phyloP scores from a whole-genome alignment of 345 rosid species.

The Jatropha curcas region DNA sequence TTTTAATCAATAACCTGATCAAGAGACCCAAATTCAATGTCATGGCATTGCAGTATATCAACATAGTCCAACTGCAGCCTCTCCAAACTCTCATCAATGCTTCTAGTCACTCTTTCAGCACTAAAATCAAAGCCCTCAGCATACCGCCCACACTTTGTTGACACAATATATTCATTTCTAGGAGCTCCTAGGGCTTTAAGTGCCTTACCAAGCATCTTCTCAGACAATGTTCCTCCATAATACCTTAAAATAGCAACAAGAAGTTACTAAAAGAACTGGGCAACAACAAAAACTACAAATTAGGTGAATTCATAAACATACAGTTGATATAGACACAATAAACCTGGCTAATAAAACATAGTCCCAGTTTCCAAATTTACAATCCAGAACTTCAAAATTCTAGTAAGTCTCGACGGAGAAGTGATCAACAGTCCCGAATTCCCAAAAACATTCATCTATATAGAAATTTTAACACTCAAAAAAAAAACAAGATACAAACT shows the following conservation, averaged over 20 bases:
- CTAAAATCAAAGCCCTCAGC: conserved; percentile 85
- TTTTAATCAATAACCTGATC: conserved; percentile 56
- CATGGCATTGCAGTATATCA: conserved; percentile 90
- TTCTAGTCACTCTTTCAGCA: conserved; percentile 80
- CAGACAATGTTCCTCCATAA: conserved; percentile 88
- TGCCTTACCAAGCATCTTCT: conserved; percentile 87
- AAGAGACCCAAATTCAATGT: conserved; percentile 84
- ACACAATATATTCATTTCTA: conserved; percentile 71
- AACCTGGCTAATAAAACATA: not conserved
- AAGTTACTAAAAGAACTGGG: not conserved
- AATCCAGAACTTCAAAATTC: not conserved
- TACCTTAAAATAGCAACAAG: conserved; percentile 39
- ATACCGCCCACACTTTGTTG: conserved; percentile 88
- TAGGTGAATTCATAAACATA: not conserved
- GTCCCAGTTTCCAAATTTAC: no score
- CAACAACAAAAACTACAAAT: not conserved
- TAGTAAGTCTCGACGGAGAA: not conserved
- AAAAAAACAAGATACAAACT: no score
- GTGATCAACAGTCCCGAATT: no score
- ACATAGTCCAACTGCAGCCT: conserved; percentile 91
- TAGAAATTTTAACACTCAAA: not conserved
- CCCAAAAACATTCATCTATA: no score
- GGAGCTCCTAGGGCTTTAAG: conserved; percentile 75
- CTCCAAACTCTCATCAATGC: conserved; percentile 83
- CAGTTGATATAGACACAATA: not conserved